These are phyloP conservation scores for Fusarium oligoseptatum DNA, from an alignment of 2,329 filamentous ascomycete species.

Conservation along the genomic window DNA sequence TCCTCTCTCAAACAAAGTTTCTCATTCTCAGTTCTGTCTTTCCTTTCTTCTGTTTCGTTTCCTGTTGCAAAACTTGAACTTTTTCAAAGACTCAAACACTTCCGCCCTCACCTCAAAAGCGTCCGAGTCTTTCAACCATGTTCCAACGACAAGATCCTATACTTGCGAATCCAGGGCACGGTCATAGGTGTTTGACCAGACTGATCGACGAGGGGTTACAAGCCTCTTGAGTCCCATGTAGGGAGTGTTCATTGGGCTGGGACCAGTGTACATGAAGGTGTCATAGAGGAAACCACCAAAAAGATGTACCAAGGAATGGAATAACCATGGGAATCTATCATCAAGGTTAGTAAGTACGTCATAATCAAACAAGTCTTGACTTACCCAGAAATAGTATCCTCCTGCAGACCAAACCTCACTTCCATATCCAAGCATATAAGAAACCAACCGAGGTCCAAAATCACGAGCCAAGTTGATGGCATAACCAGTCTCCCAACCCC, in stretches of 20 bases:
- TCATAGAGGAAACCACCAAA: slow-evolving; percentile 79
- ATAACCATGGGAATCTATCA: slow-evolving; percentile 77
- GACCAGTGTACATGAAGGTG: slow-evolving; percentile 75
- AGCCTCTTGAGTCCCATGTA: slow-evolving; percentile 73
- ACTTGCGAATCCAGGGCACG: slow-evolving; percentile 40
- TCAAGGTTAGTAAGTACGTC: slow-evolving; percentile 8
- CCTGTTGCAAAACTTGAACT: neutral
- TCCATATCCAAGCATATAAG: slow-evolving; percentile 77
- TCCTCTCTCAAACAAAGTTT: neutral
- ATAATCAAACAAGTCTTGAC: slow-evolving; percentile 15
- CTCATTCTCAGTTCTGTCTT: slow-evolving; percentile 2
- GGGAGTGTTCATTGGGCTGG: slow-evolving; percentile 78
- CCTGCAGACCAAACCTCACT: slow-evolving; percentile 75
- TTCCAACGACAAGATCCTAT: neutral
- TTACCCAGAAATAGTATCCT: slow-evolving; percentile 80
- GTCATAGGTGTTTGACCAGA: slow-evolving; percentile 55
- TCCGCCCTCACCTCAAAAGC: neutral
- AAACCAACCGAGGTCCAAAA: slow-evolving; percentile 76
- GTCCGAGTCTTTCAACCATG: neutral
- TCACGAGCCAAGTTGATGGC: slow-evolving; percentile 81
- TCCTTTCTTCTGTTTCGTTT: neutral
- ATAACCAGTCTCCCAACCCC: slow-evolving; percentile 83
- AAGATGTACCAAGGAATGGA: slow-evolving; percentile 73
- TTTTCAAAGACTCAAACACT: neutral
- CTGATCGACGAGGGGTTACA: slow-evolving; percentile 49